Percentiles rank a stretch among this genome's conserved stretches.
phyloP scores from a whole-genome alignment of 495 filamentous ascomycete species.

The Chaetomidium leptoderma region DNA sequence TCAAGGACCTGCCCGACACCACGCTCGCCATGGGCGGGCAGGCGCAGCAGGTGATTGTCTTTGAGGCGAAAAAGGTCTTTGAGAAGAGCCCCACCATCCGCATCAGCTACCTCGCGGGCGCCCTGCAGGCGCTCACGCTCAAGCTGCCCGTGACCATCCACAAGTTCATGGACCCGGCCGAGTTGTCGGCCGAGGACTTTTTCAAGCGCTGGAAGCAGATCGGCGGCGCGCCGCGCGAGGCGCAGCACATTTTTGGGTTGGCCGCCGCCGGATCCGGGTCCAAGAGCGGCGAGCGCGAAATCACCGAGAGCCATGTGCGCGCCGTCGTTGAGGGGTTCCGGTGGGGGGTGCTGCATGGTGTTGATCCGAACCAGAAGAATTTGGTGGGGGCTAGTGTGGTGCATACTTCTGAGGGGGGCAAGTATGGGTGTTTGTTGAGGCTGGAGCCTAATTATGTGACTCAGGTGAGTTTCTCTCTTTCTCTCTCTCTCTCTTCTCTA shows the following conservation, averaged over 20 bases:
- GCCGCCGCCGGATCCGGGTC: constrained; percentile 41
- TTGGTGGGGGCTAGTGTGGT: constrained; percentile 89
- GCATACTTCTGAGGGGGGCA: constrained; percentile 77
- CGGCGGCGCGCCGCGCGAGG: constrained; percentile 78
- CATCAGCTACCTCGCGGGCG: constrained; percentile 88
- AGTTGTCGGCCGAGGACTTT: constrained; percentile 82
- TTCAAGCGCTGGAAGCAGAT: constrained; percentile 99
- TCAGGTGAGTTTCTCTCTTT: constrained; percentile 55
- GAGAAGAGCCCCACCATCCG: constrained; percentile 82
- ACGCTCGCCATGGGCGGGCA: constrained; percentile 69
- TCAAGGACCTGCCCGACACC: constrained; percentile 83
- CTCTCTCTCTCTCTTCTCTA: not conserved
- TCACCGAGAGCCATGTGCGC: constrained; percentile 56
- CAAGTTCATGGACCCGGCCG: constrained; percentile 92
- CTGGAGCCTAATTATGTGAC: constrained; percentile 92
- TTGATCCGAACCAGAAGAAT: constrained; percentile 88
- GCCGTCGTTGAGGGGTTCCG: constrained; percentile 71
- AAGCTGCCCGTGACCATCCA: constrained; percentile 85
- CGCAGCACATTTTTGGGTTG: constrained; percentile 77
- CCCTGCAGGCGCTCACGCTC: constrained; percentile 86
- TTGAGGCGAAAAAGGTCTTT: constrained; percentile 80
- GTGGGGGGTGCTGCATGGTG: constrained; percentile 78
- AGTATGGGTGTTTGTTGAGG: constrained; percentile 88
- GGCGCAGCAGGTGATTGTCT: constrained; percentile 90
- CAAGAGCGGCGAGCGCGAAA: constrained; percentile 40